A percentile compares a stretch with the other conserved stretches of the same genome.
Evolutionary conservation across 2,329 filamentous ascomycete species (phyloP).

Genomic region (Penicillium aurantiogriseum): DNA sequence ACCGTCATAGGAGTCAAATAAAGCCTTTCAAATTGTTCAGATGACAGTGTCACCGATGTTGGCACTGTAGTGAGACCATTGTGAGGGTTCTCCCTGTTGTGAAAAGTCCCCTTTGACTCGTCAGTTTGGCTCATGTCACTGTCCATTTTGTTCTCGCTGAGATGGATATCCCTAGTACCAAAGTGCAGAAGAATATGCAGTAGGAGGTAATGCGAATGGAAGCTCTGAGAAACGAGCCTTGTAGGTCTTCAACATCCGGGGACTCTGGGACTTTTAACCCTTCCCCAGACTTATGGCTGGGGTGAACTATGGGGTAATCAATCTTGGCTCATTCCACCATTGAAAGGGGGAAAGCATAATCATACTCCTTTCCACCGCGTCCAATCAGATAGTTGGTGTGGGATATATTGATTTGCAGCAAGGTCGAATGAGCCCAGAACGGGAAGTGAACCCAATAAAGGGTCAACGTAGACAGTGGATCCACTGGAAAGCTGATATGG

Average conservation of each 20-base stretch:
- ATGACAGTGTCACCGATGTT: conserved; percentile 29
- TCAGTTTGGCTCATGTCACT: conserved; percentile 5
- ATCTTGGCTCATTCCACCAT: neutral
- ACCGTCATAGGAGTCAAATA: conserved; percentile 36
- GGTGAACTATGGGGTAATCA: neutral
- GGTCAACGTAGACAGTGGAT: neutral
- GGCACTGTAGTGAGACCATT: conserved; percentile 16
- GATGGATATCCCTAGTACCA: neutral
- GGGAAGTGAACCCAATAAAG: neutral
- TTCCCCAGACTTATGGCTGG: neutral
- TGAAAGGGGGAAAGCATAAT: neutral
- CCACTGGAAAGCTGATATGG: neutral
- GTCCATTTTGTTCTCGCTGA: conserved; percentile 6
- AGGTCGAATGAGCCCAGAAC: neutral
- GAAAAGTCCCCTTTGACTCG: conserved; percentile 2
- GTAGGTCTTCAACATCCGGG: neutral
- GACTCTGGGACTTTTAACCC: neutral
- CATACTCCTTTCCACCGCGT: neutral
- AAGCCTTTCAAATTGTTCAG: conserved; percentile 37
- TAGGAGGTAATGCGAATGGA: neutral
- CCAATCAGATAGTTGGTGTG: neutral
- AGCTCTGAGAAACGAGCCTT: neutral
- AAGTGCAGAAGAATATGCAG: neutral
- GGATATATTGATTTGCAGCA: neutral
- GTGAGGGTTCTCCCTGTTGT: conserved; percentile 7